Base-by-base conservation (phyloP, 2,329 filamentous ascomycete species). In the Pseudogymnoascus sp. region DNA sequence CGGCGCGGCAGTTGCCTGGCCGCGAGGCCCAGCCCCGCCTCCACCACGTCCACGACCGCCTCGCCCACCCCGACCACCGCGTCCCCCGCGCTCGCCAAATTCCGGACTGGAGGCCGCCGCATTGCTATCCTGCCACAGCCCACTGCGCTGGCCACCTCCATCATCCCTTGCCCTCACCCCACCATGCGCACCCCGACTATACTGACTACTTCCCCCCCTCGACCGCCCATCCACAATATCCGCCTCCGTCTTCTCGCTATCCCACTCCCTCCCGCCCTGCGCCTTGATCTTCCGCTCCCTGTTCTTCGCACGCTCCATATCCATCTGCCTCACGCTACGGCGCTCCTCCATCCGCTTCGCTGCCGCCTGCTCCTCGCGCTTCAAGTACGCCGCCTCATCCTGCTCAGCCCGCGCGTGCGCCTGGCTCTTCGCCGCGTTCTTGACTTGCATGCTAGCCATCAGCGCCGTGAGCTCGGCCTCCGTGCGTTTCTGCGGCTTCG, bases 381-480 rank as follows among this genome's bases (percentile, higher is more conserved):
- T 80, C 43, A 84, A 79, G 70, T 87, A 88, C 0, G 80, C 82
- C 2, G 84, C 84, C 61, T 82, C 80, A 66, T 89, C 86, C n/a
- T 84, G 84, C 74, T 88, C 83, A n/a, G 85, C 84, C 26, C 84
- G 80, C 1, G 81, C 82, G 69, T 89, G 84, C 0, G 83, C 83
- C 7, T 82, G 84, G 7, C 80, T 78, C 12, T 83, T 78, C 59
- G 81, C 78, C 5, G 81, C 81, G 61, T 86, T 87, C 63, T 85
- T 82, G 66, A 86, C 78, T 65, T 80, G 80, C 68, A 87, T 87
- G 37, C 79, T 78, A 6, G 81, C 83, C 64, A 89, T 81, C 65
- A 83, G 83, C 52, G 80, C 81, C 3, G 78, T 79, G 6, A 89
- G 78, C 71, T 89, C 81, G 66, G 80, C 82, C 69, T 88, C 85